Conservation (phyloP, 352 stramenopile genomes). For the Phytophthora constricta region DNA sequence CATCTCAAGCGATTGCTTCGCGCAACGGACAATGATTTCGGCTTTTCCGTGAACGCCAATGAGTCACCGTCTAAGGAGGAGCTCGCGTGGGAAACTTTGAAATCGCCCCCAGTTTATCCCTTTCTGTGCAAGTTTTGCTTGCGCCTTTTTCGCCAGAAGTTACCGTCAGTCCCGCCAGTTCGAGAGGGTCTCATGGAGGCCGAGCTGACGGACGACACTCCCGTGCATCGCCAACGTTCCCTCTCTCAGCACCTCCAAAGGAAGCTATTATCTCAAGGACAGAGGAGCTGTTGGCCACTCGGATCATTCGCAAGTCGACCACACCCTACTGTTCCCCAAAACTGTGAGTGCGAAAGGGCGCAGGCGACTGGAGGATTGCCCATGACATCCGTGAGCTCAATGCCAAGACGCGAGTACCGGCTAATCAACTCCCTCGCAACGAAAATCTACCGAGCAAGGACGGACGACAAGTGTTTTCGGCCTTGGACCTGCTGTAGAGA, state of each 20-base stretch:
- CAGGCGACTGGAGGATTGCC: neutral
- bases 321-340: constrained; percentile 10
- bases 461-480: neutral
- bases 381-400: constrained; percentile 4
- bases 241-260: neutral
- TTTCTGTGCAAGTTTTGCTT: neutral
- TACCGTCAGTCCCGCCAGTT: constrained; percentile 6
- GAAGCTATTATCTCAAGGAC: neutral
- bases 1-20: neutral
- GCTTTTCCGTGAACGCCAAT: neutral
- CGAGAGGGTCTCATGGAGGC: constrained; percentile 1
- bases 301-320: neutral
- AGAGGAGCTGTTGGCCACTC: neutral
- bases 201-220: neutral
- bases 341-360: constrained; percentile 1
- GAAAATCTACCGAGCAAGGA: constrained; percentile 6
- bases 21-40: neutral
- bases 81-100: neutral
- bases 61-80: neutral
- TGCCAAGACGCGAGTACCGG: neutral
- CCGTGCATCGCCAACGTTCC: neutral
- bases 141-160: constrained; percentile 5
- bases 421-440: neutral
- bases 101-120: neutral
- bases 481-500: neutral